These are phyloP conservation scores for Cyberlindnera euphorbiae DNA, from an alignment of 805 yeast genomes.

Conservation along the genomic window DNA sequence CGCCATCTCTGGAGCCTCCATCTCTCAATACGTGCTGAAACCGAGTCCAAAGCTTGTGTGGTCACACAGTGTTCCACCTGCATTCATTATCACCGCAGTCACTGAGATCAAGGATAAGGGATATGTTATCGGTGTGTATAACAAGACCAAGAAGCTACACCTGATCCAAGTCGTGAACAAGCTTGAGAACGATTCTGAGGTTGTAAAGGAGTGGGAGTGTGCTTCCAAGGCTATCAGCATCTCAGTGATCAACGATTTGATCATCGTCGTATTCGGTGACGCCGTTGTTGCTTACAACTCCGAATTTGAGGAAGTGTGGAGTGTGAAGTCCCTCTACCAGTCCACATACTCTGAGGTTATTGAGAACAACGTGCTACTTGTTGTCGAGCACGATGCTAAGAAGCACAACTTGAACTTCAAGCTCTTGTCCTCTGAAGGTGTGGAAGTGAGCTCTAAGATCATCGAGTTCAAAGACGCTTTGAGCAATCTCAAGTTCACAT, in stretches of 20 bases:
- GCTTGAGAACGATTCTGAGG: constrained; percentile 21
- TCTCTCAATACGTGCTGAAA: constrained; percentile 35
- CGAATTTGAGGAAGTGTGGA: constrained; percentile 15
- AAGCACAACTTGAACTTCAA: constrained; percentile 20
- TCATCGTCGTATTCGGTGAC: constrained; percentile 15
- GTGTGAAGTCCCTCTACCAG: constrained; percentile 11
- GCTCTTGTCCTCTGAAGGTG: constrained; percentile 16
- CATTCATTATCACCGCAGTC: constrained; percentile 31
- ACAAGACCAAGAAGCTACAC: constrained; percentile 18
- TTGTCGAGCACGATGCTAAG: constrained; percentile 12
- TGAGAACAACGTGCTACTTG: constrained; percentile 15
- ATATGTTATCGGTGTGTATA: constrained; percentile 16
- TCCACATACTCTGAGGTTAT: constrained; percentile 15
- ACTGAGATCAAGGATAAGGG: constrained; percentile 8
- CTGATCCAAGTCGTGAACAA: constrained; percentile 17
- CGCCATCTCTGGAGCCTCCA: constrained; percentile 27
- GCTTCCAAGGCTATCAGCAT: constrained; percentile 14
- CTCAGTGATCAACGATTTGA: not conserved
- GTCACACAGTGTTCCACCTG: constrained; percentile 48
- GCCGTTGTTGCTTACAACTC: constrained; percentile 5
- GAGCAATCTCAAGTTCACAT: constrained; percentile 12
- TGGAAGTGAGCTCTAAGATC: constrained; percentile 24
- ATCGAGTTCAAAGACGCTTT: constrained; percentile 15
- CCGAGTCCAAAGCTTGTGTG: constrained; percentile 50
- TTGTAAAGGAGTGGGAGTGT: constrained; percentile 15